A percentile compares a stretch with the other conserved stretches of the same genome.
Evolutionary conservation across 192 early-diverging fungal species (phyloP).

Genomic region (Coemansia biformis): DNA sequence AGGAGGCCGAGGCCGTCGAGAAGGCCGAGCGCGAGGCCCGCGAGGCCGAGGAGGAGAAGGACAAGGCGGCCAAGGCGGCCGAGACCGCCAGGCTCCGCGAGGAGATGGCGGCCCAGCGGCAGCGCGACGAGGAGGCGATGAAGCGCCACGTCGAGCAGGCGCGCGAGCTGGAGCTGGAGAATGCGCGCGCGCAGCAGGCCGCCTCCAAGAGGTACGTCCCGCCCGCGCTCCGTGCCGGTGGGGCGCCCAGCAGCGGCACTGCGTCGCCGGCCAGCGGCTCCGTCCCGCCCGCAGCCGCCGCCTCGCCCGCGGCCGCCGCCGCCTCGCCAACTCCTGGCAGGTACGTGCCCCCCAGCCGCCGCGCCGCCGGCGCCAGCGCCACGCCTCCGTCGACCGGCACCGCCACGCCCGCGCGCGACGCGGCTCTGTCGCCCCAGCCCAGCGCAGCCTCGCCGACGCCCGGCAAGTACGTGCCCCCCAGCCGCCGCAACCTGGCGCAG

Average conservation of each 20-base stretch:
- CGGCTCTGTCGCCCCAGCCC: no score
- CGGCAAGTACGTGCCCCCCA: conserved; percentile 32
- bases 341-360: no score
- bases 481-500: conserved; percentile 13
- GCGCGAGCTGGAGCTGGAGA: conserved; percentile 25
- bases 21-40: conserved; percentile 43
- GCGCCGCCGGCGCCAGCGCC: no score
- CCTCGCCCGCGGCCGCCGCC: no score
- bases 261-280: not conserved
- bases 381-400: no score
- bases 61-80: conserved; percentile 38
- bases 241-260: not conserved
- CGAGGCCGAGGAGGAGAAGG: conserved; percentile 28
- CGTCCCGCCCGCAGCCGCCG: no score
- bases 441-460: conserved; percentile 2
- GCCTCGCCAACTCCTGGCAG: no score
- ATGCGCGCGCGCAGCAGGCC: not conserved
- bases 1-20: conserved; percentile 48
- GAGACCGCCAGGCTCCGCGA: conserved; percentile 41
- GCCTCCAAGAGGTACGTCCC: conserved; percentile 5
- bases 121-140: conserved; percentile 42
- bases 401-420: no score
- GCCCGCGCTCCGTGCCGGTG: conserved; percentile 1
- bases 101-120: conserved; percentile 42
- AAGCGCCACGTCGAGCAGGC: conserved; percentile 51